Percentiles rank a stretch among this genome's conserved stretches.
phyloP scores from a whole-genome alignment of 371 early-diverging fungal genomes.

The Mortierella sp. region DNA sequence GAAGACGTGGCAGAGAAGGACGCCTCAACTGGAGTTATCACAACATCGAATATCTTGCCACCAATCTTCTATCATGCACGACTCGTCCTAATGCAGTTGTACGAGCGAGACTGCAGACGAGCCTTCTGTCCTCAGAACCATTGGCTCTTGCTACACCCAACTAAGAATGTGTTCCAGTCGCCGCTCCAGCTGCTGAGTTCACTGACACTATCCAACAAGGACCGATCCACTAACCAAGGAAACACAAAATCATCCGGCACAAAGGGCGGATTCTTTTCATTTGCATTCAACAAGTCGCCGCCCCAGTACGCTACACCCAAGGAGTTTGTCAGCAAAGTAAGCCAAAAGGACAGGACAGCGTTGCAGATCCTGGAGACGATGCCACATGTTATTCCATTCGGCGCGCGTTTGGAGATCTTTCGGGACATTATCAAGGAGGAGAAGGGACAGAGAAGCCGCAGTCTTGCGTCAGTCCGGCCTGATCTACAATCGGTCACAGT shows the following conservation, averaged over 20 bases:
- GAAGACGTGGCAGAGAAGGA: background rate
- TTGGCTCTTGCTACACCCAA: constrained; percentile 74
- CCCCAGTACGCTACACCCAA: constrained; percentile 53
- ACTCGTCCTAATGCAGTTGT: constrained; percentile 76
- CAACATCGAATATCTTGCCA: background rate
- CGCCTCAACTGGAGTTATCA: background rate
- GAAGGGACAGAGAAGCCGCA: constrained; percentile 40
- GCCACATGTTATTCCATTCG: constrained; percentile 89
- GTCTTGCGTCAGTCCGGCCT: constrained; percentile 20
- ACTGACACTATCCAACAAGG: constrained; percentile 50
- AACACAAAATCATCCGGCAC: background rate
- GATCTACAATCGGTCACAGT: constrained; percentile 57
- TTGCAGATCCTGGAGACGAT: constrained; percentile 79
- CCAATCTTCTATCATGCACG: constrained; percentile 69
- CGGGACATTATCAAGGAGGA: constrained; percentile 77
- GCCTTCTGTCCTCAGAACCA: constrained; percentile 75
- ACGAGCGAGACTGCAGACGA: constrained; percentile 79
- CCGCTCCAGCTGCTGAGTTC: constrained; percentile 37
- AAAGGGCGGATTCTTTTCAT: constrained; percentile 31
- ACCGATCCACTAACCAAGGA: constrained; percentile 8
- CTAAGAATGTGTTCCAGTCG: constrained; percentile 42
- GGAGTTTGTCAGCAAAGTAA: constrained; percentile 40
- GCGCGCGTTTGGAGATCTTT: constrained; percentile 82
- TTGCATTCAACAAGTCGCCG: constrained; percentile 35
- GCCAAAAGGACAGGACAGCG: constrained; percentile 64